phyloP scores from a whole-genome alignment of 768 basidiomycete genomes.

The Lanmaoa pseudosensibilis region DNA sequence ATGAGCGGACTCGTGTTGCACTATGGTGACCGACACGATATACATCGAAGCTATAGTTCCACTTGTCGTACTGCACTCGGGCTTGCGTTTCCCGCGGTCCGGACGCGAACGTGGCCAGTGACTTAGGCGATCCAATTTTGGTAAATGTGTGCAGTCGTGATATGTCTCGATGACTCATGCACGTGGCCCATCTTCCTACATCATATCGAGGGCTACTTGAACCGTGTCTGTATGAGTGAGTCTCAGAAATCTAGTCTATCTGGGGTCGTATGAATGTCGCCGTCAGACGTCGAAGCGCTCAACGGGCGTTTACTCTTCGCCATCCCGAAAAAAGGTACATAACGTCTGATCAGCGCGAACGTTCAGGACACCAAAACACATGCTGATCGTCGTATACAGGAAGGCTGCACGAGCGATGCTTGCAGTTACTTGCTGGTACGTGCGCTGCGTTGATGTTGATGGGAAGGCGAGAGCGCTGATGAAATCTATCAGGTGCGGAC shows the following conservation, averaged over 20 bases:
- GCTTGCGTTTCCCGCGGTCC: no score
- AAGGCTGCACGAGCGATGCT: constrained; percentile 86
- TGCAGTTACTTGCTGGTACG: constrained; percentile 80
- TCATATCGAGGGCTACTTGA: background rate
- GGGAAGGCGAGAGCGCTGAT: background rate
- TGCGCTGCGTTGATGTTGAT: background rate
- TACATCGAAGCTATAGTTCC: background rate
- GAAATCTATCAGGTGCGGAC: constrained; percentile 69
- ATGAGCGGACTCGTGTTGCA: background rate
- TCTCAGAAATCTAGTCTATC: background rate
- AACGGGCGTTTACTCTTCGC: constrained; percentile 89
- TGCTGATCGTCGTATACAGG: constrained; percentile 45
- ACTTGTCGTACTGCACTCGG: background rate
- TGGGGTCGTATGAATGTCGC: background rate
- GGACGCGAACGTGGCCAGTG: background rate
- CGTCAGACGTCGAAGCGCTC: constrained; percentile 68
- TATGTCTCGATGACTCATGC: background rate
- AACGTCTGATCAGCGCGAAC: background rate
- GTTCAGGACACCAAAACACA: background rate
- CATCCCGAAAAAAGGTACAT: constrained; percentile 99
- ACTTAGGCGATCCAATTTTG: background rate
- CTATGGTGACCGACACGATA: background rate
- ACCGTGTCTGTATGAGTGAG: constrained; percentile 26
- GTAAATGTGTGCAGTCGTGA: background rate
- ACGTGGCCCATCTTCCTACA: background rate